Conservation (phyloP, 139 green algal genomes). For the Ostreobium quekettii region DNA sequence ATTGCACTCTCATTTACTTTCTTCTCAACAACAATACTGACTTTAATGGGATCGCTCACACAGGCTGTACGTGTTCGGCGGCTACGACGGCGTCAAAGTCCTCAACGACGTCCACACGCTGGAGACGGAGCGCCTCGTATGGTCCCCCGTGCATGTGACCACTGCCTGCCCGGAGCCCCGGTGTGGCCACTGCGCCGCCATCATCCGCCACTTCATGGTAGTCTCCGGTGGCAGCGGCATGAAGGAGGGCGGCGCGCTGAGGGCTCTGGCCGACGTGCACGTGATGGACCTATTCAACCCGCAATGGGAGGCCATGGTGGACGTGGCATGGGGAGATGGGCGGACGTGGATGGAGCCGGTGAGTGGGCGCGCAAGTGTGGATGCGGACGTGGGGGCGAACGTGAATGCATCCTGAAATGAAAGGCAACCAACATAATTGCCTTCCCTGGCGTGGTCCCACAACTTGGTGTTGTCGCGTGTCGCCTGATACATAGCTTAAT, state of each 20-base stretch:
- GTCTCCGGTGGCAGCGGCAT: slow-evolving; percentile 32
- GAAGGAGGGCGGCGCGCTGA: not conserved
- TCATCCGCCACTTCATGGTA: slow-evolving; percentile 52
- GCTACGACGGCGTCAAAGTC: slow-evolving; percentile 33
- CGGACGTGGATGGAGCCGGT: slow-evolving; percentile 46
- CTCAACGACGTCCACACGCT: slow-evolving; percentile 46
- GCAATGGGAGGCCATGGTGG: slow-evolving; percentile 57
- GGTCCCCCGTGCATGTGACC: slow-evolving; percentile 36
- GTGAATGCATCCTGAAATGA: too few species aligned
- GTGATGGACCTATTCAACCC: slow-evolving; percentile 50
- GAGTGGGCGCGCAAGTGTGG: too few species aligned
- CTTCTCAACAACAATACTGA: too few species aligned
- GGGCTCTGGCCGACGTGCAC: slow-evolving; percentile 24
- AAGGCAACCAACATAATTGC: too few species aligned
- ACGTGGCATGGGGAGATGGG: slow-evolving; percentile 38
- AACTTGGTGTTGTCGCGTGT: too few species aligned
- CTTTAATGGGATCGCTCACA: too few species aligned
- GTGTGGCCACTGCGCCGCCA: slow-evolving; percentile 34
- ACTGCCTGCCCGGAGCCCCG: slow-evolving; percentile 29
- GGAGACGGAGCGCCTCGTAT: slow-evolving; percentile 32
- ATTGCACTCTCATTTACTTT: too few species aligned
- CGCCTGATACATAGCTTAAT: too few species aligned
- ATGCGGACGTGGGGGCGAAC: too few species aligned
- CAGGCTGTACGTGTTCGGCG: slow-evolving; percentile 58
- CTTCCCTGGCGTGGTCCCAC: too few species aligned